A percentile compares a stretch with the other conserved stretches of the same genome.
phyloP scores from a whole-genome alignment of 2,329 filamentous ascomycete species.

The Trichoderma sp. region DNA sequence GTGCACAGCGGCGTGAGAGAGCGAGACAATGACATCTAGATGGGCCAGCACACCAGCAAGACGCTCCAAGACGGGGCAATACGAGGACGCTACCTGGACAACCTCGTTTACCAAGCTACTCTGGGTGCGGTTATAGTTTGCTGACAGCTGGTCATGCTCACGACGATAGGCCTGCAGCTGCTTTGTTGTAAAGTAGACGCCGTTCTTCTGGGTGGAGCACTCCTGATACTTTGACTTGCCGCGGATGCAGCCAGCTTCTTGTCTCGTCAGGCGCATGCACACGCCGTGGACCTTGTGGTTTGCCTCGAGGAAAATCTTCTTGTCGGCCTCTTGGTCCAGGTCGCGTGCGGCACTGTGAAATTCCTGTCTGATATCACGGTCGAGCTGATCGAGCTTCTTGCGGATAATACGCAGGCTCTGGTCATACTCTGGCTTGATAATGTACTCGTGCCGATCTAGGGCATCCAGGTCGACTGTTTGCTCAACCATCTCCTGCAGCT shows the following conservation, averaged over 20 bases:
- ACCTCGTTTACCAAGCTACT: slow-evolving; percentile 88
- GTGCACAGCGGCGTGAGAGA: slow-evolving; percentile 90
- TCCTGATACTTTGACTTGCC: slow-evolving; percentile 90
- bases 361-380: slow-evolving; percentile 78
- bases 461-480: slow-evolving; percentile 95
- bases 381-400: slow-evolving; percentile 83
- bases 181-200: slow-evolving; percentile 94
- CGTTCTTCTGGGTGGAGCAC: slow-evolving; percentile 97
- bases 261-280: slow-evolving; percentile 91
- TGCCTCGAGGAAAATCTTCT: slow-evolving; percentile 91
- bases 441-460: slow-evolving; percentile 94
- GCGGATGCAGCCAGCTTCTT: slow-evolving; percentile 87
- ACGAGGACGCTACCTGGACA: slow-evolving; percentile 88
- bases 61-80: slow-evolving; percentile 87
- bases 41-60: slow-evolving; percentile 87
- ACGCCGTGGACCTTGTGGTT: slow-evolving; percentile 95
- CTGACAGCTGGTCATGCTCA: slow-evolving; percentile 89
- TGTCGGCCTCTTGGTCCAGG: slow-evolving; percentile 88
- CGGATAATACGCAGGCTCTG: slow-evolving; percentile 83
- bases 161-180: slow-evolving; percentile 75
- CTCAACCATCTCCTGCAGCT: slow-evolving; percentile 96
- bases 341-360: slow-evolving; percentile 75
- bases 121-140: slow-evolving; percentile 94
- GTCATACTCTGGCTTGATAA: slow-evolving; percentile 98
- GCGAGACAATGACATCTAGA: slow-evolving; percentile 89